A percentile compares a stretch with the other conserved stretches of the same genome.
These are phyloP conservation scores for Basipetospora chlamydospora DNA, from an alignment of 2,329 filamentous ascomycete species.

Conservation along the genomic window DNA sequence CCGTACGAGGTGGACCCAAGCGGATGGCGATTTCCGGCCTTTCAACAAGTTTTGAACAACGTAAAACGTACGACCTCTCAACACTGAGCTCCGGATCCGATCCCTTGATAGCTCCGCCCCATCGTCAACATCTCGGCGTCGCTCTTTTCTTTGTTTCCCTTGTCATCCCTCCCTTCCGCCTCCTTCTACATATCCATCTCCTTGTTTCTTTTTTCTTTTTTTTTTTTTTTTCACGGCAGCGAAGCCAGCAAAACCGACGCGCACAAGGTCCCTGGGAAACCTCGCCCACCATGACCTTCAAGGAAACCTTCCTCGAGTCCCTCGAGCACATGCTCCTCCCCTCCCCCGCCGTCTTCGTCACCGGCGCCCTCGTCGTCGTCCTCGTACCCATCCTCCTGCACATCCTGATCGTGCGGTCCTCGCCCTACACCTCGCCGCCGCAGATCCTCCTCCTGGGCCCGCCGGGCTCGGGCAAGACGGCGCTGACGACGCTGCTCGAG, in stretches of 20 bases:
- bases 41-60: not conserved
- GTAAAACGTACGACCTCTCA: slow-evolving; percentile 1
- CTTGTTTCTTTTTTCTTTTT: not conserved
- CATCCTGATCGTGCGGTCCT: slow-evolving; percentile 52
- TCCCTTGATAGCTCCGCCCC: not conserved
- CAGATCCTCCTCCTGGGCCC: slow-evolving; percentile 73
- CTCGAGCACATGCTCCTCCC: slow-evolving; percentile 43
- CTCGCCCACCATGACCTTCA: slow-evolving; percentile 12
- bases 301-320: slow-evolving; percentile 23
- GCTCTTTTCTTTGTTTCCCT: not conserved
- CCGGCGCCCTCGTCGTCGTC: slow-evolving; percentile 58
- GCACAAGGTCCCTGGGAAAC: too few relatives aligned
- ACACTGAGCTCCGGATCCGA: slow-evolving; percentile 2
- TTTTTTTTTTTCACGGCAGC: not conserved
- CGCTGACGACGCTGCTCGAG: slow-evolving; percentile 62
- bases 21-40: not conserved
- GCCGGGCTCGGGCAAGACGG: slow-evolving; percentile 73
- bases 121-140: not conserved
- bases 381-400: slow-evolving; percentile 67
- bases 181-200: not conserved
- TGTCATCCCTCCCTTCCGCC: not conserved
- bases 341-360: slow-evolving; percentile 45
- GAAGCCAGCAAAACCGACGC: too few relatives aligned
- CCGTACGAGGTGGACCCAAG: too few relatives aligned
- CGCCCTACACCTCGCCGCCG: slow-evolving; percentile 53